Evolutionary conservation across 495 filamentous ascomycete genomes (phyloP).

Genomic region (Choiromyces venosus): DNA sequence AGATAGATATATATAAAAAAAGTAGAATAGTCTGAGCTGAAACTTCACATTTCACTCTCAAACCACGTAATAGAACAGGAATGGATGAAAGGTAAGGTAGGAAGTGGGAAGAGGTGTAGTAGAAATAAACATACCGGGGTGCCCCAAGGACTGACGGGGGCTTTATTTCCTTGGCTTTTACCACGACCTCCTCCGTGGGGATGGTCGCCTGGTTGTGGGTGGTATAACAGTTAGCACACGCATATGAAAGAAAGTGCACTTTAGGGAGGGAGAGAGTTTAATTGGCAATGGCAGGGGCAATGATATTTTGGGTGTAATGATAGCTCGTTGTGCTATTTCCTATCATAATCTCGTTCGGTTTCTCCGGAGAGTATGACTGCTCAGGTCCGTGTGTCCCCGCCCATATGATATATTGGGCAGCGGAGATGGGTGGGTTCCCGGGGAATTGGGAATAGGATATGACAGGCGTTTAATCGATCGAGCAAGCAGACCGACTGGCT

Average conservation of each 20-base stretch:
- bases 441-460: background rate
- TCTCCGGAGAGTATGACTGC: background rate
- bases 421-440: background rate
- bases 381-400: background rate
- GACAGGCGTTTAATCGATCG: background rate
- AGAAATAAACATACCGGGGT: conserved; percentile 64
- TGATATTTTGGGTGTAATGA: background rate
- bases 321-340: background rate
- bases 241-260: background rate
- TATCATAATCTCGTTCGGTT: background rate
- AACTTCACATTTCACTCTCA: conserved; percentile 1
- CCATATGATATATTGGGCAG: background rate
- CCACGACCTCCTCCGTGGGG: conserved; percentile 97
- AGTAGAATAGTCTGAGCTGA: conserved; percentile 16
- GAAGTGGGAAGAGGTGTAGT: background rate
- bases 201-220: conserved; percentile 60
- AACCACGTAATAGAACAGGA: background rate
- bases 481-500: background rate
- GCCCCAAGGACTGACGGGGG: conserved; percentile 94
- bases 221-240: conserved; percentile 39
- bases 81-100: background rate
- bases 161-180: conserved; percentile 95
- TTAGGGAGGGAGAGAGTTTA: background rate
- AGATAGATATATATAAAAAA: conserved; percentile 32
- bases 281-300: background rate